Percentiles rank a stretch among this genome's conserved stretches.
Conservation (phyloP, 2,329 filamentous ascomycete species). For the Claviceps monticola region DNA sequence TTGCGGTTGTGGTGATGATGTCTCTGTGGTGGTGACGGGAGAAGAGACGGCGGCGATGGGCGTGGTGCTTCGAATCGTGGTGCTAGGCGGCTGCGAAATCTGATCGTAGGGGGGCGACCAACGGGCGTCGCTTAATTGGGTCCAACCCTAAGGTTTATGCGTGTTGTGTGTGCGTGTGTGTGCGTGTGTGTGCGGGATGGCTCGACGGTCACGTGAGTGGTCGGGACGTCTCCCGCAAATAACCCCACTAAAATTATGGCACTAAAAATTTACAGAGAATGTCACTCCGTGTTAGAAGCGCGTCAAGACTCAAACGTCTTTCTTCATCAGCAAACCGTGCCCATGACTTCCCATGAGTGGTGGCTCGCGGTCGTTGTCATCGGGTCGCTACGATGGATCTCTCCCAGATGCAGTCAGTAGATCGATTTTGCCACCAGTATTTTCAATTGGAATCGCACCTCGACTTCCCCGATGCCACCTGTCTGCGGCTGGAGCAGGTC, state of each 20-base stretch:
- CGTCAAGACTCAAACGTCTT: no score
- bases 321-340: not conserved
- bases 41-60: conserved; percentile 16
- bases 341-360: not conserved
- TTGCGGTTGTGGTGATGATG: conserved; percentile 37
- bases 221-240: not conserved
- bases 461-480: conserved; percentile 44
- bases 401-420: conserved; percentile 12
- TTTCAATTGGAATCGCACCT: conserved; percentile 58
- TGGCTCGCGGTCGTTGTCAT: not conserved
- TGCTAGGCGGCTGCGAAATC: conserved; percentile 14
- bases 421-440: conserved; percentile 59
- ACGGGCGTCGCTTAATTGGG: conserved; percentile 28
- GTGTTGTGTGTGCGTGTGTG: not conserved
- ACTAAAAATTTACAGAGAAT: not conserved
- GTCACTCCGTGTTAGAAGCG: not conserved
- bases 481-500: conserved; percentile 44
- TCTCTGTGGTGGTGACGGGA: conserved; percentile 19
- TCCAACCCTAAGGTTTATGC: conserved; percentile 28
- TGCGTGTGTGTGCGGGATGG: not conserved
- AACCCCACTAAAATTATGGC: not conserved
- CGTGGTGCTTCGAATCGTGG: conserved; percentile 15
- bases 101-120: conserved; percentile 17
- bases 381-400: not conserved
- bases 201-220: not conserved